A percentile compares a stretch with the other conserved stretches of the same genome.
These are phyloP conservation scores for Bonia amplexicaulis DNA, from an alignment of 176 grass and related monocot genomes.

Conservation along the genomic window DNA sequence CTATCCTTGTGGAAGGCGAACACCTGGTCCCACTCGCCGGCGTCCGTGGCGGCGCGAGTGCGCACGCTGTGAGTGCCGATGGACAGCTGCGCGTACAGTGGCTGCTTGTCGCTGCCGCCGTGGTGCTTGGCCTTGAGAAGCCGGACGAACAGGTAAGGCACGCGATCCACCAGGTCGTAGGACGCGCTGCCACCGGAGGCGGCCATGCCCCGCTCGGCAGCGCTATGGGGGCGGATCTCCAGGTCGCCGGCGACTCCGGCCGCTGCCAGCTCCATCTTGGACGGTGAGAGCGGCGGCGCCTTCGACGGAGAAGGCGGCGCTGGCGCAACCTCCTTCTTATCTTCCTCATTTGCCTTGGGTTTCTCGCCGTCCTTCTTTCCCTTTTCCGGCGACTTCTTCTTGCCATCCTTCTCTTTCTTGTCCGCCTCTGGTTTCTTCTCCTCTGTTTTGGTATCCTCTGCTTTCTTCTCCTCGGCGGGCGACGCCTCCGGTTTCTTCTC, in stretches of 20 bases:
- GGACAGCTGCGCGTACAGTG: slow-evolving; percentile 58
- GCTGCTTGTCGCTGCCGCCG: slow-evolving; percentile 12
- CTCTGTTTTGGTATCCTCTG: slow-evolving; percentile 41
- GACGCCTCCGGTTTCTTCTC: slow-evolving; percentile 35
- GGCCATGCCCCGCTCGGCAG: slow-evolving; percentile 47
- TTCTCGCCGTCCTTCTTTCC: slow-evolving; percentile 55
- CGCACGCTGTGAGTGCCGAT: slow-evolving; percentile 75
- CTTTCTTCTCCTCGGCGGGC: slow-evolving; percentile 47
- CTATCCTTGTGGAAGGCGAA: slow-evolving; percentile 92
- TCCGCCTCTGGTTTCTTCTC: slow-evolving; percentile 40
- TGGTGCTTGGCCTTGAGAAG: slow-evolving; percentile 84
- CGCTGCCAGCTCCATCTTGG: slow-evolving; percentile 47
- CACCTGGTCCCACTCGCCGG: slow-evolving; percentile 87
- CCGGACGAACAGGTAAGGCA: slow-evolving; percentile 86
- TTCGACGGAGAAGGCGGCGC: slow-evolving; percentile 32
- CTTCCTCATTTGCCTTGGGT: slow-evolving; percentile 42
- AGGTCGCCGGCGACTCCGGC: slow-evolving; percentile 53
- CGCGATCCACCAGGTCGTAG: slow-evolving; percentile 81
- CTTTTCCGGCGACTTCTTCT: slow-evolving; percentile 56
- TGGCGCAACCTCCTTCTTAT: slow-evolving; percentile 23
- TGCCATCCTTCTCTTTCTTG: slow-evolving; percentile 41
- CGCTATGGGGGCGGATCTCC: slow-evolving; percentile 54
- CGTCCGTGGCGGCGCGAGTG: slow-evolving; percentile 33
- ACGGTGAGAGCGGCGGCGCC: slow-evolving; percentile 39
- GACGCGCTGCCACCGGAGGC: slow-evolving; percentile 35